These are phyloP conservation scores for Cylindrotheca closterium DNA, from an alignment of 108 stramenopile species.

Conservation along the genomic window DNA sequence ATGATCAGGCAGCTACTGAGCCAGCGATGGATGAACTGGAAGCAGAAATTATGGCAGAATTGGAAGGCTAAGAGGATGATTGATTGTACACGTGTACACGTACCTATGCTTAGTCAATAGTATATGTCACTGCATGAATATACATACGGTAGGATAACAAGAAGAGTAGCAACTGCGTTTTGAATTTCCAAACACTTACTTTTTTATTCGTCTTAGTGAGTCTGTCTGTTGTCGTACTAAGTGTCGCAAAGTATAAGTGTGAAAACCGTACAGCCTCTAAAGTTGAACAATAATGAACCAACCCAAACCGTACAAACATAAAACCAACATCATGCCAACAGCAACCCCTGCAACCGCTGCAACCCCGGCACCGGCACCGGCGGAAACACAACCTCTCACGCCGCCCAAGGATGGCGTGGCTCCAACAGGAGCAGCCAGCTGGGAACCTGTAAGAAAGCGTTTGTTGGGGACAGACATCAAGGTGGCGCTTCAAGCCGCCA, in stretches of 20 bases:
- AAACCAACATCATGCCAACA: no score
- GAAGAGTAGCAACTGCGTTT: no score
- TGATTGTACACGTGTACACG: neutral
- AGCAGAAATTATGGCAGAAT: conserved; percentile 83
- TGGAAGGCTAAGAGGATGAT: conserved; percentile 54
- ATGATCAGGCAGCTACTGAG: conserved; percentile 38
- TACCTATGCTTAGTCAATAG: neutral
- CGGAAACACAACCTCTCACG: neutral
- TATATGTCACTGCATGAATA: no score
- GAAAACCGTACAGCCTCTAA: no score
- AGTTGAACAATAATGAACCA: no score
- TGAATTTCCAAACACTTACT: no score
- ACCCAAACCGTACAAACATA: no score
- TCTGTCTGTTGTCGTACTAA: no score
- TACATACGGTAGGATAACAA: no score
- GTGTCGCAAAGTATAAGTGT: no score
- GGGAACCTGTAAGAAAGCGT: conserved; percentile 46
- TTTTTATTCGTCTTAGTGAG: no score
- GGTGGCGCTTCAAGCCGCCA: conserved; percentile 42
- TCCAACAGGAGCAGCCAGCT: conserved; percentile 30
- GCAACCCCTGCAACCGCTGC: no score
- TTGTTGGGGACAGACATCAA: conserved; percentile 42
- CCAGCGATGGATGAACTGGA: conserved; percentile 78
- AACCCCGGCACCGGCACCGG: conserved; percentile 3
- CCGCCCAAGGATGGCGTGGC: neutral